Base-by-base conservation (phyloP, 345 rosid genomes). In the Hevea brasiliensis region DNA sequence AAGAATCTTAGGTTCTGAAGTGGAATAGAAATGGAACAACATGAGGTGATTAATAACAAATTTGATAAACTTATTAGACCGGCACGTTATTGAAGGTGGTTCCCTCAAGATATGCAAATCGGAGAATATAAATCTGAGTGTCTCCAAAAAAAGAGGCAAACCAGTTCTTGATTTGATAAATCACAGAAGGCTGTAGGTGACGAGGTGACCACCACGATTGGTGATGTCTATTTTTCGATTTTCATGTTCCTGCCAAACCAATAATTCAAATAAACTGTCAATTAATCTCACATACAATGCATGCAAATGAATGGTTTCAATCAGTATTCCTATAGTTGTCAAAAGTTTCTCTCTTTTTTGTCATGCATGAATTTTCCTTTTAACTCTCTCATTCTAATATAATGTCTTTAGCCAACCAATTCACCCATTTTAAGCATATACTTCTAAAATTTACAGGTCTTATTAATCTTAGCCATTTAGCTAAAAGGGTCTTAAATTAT, bases 201-300 rank as follows among this genome's bases (percentile, higher is more conserved):
- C 81, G 78, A 45, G 75, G 77, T 68, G 79, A 80, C 84, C 82
- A 71, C 72, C 80, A 61, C 42, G 26, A 20, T 47, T 20, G 24
- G 74, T 57, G 12, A 45, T 71, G 86, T 82, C 84, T n/a, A 76
- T 78, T 65, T 59, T 32, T 41, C 66, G 67, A 67, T 67, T 60
- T 64, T 57, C 77, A 61, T 80, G 80, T 71, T 63, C 44, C 64
- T 54, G 73, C 80, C 79, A 61, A 63, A 74, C 70, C 76, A 73
- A 78, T 80, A 73, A 82, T 85, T 72, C 67, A 75, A 35, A 53
- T 59, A 47, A 56, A 17, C 3, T 57, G 21, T 51, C 68, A 65
- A 40, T 50, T 69, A 63, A 68, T 71, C 69, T 53, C 81, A 60
- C 72, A 55, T 73, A 68, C 72, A 78, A 47, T 75, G 72, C 69